Base-by-base conservation (phyloP, 495 filamentous ascomycete genomes). In the Opeltia flavorubescens region DNA sequence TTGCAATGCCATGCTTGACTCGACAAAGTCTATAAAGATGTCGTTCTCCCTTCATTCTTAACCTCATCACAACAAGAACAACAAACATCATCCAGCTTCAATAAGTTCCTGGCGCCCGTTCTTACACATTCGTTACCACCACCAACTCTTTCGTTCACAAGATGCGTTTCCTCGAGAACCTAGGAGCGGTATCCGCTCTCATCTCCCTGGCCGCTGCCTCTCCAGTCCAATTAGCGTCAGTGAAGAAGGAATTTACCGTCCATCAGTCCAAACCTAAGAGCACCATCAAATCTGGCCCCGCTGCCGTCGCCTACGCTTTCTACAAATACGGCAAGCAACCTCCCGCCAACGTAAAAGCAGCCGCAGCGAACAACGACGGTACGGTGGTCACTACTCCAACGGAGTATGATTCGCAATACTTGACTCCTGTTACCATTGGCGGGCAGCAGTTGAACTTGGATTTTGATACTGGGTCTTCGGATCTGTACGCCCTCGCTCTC, bases 401-500 rank as follows among this genome's bases (percentile, higher is more conserved):
- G 57, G 42, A 58, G 9, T 59, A 72, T 50, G 83, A 86, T 54
- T 51, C 58, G 34, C 74, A 81, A 54, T 89, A 84, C 54, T 60
- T 86, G 44, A 71, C 70, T 24, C 77, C 80, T 8, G 80, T 86
- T 44, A 68, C 64, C 3, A 67, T 86, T 51, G 83, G 83, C 47
- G 63, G 64, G 13, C 74, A 78, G 44, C 72, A 67, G 3, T 57
- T 86, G 52, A 70, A 77, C 54, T 56, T 87, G 48, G 79, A 86
- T 55, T 72, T 86, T 54, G 83, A 89, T 59, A 85, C 83, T 29
- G 83, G 83, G 2, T 83, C 77, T 34, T 74, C 78, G 31, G 83
- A 89, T 64, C 72, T 89, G 69, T 86, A 62, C 62, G 74, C 12
- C 24, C 8, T 30, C 17, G n/a, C n/a, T n/a, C n/a, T n/a, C 20